Percentiles rank a stretch among this genome's conserved stretches.
These are phyloP conservation scores for Hibiscus syriacus DNA, from an alignment of 345 rosid species.

Conservation along the genomic window DNA sequence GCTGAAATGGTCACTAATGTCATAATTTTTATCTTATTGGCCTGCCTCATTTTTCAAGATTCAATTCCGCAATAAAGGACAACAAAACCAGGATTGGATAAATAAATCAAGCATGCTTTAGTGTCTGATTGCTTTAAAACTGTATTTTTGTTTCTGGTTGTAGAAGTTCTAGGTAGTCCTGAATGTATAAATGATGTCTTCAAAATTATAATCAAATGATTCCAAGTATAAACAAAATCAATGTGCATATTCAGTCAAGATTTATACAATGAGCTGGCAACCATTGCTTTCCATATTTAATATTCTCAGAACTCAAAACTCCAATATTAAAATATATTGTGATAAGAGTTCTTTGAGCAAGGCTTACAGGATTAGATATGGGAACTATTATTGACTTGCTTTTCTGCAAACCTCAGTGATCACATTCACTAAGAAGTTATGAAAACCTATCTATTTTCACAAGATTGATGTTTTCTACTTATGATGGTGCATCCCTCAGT, in stretches of 20 bases:
- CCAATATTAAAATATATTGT: neutral
- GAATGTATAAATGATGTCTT: no score
- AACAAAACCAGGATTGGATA: neutral
- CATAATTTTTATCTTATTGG: neutral
- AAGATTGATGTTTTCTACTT: slow-evolving; percentile 4
- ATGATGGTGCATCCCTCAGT: neutral
- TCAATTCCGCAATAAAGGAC: neutral
- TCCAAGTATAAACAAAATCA: no score
- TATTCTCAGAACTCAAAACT: neutral
- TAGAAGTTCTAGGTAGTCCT: neutral
- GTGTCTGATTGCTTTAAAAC: neutral
- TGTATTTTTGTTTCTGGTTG: neutral
- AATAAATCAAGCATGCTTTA: neutral
- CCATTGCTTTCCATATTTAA: neutral
- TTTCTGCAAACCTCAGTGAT: neutral
- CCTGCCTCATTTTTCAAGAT: neutral
- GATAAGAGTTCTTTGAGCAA: neutral
- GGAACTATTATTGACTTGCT: neutral
- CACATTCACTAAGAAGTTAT: neutral
- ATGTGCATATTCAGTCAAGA: no score
- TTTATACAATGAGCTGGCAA: no score
- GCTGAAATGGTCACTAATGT: neutral
- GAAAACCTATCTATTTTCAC: neutral
- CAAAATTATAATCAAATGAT: no score
- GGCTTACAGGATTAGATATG: neutral